A percentile compares a stretch with the other conserved stretches of the same genome.
Evolutionary conservation across 179 eudicot genomes (phyloP).

Genomic region (Vitellaria paradoxa): DNA sequence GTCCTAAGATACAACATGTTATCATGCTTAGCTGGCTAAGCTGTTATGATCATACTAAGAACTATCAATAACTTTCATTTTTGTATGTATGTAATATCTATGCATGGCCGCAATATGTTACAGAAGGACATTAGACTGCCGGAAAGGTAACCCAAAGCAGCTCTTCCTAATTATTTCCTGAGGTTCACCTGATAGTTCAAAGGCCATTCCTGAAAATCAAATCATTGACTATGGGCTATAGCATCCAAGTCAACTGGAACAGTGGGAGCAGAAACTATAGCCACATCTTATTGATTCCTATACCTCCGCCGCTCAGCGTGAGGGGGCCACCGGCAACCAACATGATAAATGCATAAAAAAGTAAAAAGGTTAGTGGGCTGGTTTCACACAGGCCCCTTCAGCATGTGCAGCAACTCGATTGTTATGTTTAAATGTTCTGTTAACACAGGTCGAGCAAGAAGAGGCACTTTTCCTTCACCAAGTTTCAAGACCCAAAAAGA

Average conservation of each 20-base stretch:
- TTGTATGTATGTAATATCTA: neutral
- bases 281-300: neutral
- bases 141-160: neutral
- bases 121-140: neutral
- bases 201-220: neutral
- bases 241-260: conserved; percentile 3
- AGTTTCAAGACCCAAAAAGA: too few relatives aligned
- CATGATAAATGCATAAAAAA: neutral
- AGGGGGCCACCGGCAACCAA: neutral
- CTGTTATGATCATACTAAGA: neutral
- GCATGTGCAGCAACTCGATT: neutral
- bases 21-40: neutral
- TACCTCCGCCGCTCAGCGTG: neutral
- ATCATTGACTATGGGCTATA: neutral
- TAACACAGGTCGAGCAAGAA: too few relatives aligned
- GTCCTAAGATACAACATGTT: neutral
- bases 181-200: neutral
- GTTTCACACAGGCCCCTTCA: neutral
- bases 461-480: too few relatives aligned
- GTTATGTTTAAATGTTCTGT: too few relatives aligned
- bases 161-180: neutral
- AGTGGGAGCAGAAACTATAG: neutral
- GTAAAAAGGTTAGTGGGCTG: neutral
- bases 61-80: neutral
- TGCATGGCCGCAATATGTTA: neutral